Conservation (phyloP, 2,329 filamentous ascomycete genomes). For the Talaromyces sp. region DNA sequence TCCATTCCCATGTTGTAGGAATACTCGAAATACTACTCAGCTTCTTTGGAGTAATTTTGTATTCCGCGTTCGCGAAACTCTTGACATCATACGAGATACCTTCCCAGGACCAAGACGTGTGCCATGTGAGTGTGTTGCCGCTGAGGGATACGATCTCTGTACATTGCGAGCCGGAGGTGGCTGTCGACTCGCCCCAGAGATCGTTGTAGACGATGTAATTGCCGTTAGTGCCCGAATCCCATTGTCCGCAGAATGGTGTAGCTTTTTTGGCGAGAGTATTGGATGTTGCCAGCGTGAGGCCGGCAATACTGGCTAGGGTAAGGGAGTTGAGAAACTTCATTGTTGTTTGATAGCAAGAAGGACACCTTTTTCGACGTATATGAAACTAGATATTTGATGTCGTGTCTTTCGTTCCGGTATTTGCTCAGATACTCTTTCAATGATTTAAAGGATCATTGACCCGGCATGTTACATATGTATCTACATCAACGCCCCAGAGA, state of each 20-base stretch:
- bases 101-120: slow-evolving; percentile 43
- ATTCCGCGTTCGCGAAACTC: slow-evolving; percentile 44
- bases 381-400: not conserved
- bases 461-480: not conserved
- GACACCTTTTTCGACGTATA: not conserved
- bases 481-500: not conserved
- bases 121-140: slow-evolving; percentile 38
- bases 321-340: slow-evolving; percentile 9
- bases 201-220: slow-evolving; percentile 51
- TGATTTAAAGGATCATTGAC: not conserved
- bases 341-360: not conserved
- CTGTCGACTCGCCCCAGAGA: slow-evolving; percentile 45
- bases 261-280: slow-evolving; percentile 23
- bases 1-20: slow-evolving; percentile 44
- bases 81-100: slow-evolving; percentile 41
- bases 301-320: not conserved
- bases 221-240: slow-evolving; percentile 32
- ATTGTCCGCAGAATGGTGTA: slow-evolving; percentile 39
- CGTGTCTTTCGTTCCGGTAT: not conserved
- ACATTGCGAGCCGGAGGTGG: slow-evolving; percentile 39
- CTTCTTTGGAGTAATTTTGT: slow-evolving; percentile 30
- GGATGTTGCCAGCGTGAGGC: slow-evolving; percentile 15
- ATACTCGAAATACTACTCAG: slow-evolving; percentile 39
- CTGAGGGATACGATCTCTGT: slow-evolving; percentile 36
- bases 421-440: too few species aligned